Conservation (phyloP, 1,284 basidiomycete species). For the Microbotryomycetes sp. region DNA sequence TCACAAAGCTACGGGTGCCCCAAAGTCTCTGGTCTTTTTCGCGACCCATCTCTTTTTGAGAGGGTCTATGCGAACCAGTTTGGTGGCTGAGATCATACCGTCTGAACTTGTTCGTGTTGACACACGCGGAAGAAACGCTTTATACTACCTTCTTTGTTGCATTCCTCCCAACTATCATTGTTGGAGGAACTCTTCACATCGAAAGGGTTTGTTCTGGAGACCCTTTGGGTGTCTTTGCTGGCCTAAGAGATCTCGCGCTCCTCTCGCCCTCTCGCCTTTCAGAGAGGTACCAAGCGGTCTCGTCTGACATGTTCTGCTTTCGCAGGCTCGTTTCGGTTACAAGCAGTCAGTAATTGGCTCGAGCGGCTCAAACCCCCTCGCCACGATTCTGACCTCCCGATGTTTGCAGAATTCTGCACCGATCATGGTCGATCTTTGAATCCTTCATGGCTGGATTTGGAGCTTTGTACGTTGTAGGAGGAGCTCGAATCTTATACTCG, state of each 20-base stretch:
- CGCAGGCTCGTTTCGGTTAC: constrained; percentile 67
- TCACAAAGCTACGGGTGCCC: constrained; percentile 19
- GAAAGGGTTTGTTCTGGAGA: no score
- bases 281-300: background rate
- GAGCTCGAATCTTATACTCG: constrained; percentile 61
- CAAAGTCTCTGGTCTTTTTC: constrained; percentile 8
- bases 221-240: no score
- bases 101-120: constrained; percentile 83
- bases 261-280: no score
- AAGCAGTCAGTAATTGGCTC: constrained; percentile 54
- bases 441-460: constrained; percentile 78
- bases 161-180: constrained; percentile 40
- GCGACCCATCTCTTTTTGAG: background rate
- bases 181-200: no score
- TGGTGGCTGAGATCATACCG: constrained; percentile 82
- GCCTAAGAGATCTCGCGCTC: no score
- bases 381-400: constrained; percentile 6
- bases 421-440: constrained; percentile 69
- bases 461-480: constrained; percentile 77
- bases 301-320: constrained; percentile 4
- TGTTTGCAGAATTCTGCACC: constrained; percentile 55
- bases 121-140: constrained; percentile 87
- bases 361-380: background rate
- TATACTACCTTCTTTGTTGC: no score
- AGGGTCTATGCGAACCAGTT: constrained; percentile 5